phyloP scores from a whole-genome alignment of 2,329 filamentous ascomycete species.

The Apiospora marii region DNA sequence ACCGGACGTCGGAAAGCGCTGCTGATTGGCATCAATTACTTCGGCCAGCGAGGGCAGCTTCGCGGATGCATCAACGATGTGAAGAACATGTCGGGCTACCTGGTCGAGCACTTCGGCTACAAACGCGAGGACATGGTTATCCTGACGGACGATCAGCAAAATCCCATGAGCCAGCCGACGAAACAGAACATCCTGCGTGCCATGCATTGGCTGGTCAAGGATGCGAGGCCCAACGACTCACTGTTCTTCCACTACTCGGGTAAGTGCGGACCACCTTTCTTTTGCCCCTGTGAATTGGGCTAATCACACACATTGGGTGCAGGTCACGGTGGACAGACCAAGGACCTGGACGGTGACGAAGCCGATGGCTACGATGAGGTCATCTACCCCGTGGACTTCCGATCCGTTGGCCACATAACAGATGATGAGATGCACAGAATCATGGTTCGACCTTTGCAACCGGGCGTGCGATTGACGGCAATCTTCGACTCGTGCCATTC shows the following conservation, averaged over 20 bases:
- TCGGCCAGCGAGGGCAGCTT: constrained; percentile 88
- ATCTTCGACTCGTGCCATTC: constrained; percentile 87
- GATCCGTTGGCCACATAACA: constrained; percentile 74
- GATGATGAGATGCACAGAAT: constrained; percentile 82
- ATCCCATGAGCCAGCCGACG: constrained; percentile 95
- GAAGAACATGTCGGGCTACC: constrained; percentile 92
- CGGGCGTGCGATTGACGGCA: constrained; percentile 84
- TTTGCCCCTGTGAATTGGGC: neutral
- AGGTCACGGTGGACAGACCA: constrained; percentile 80
- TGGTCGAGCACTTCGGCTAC: constrained; percentile 90
- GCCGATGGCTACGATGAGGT: constrained; percentile 81
- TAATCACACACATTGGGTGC: constrained; percentile 2
- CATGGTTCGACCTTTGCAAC: constrained; percentile 78
- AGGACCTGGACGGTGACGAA: constrained; percentile 78
- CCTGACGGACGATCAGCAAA: constrained; percentile 95
- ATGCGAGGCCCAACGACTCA: constrained; percentile 89
- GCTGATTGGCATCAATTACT: constrained; percentile 96
- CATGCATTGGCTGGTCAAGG: constrained; percentile 98
- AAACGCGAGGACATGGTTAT: constrained; percentile 97
- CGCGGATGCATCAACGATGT: constrained; percentile 97
- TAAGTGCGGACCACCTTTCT: constrained; percentile 43
- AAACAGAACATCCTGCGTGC: constrained; percentile 94
- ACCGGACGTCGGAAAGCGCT: constrained; percentile 88
- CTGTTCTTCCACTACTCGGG: constrained; percentile 98
- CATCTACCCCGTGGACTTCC: constrained; percentile 80